phyloP scores from a whole-genome alignment of 2,329 filamentous ascomycete genomes.

The Cladosporium sp. region DNA sequence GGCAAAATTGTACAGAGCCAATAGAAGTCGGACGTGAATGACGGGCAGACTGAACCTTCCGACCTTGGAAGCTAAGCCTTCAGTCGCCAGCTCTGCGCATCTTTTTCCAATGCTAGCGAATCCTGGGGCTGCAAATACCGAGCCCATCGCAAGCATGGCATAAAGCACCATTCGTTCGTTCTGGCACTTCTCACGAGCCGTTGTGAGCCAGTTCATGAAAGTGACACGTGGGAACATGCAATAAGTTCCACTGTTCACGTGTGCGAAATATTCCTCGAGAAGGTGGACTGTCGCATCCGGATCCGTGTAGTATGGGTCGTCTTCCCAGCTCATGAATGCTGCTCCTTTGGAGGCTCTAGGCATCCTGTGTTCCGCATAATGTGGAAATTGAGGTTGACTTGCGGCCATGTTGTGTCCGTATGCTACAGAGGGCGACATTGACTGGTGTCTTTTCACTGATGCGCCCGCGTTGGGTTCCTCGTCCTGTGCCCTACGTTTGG shows the following conservation, averaged over 20 bases:
- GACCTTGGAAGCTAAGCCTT: conserved; percentile 56
- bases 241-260: conserved; percentile 57
- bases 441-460: conserved; percentile 36
- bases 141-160: conserved; percentile 59
- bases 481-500: conserved; percentile 34
- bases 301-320: conserved; percentile 58
- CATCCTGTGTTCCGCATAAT: neutral
- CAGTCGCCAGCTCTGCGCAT: conserved; percentile 59
- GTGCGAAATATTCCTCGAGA: conserved; percentile 59
- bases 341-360: neutral
- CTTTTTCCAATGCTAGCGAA: conserved; percentile 45
- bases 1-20: conserved; percentile 67
- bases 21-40: conserved; percentile 66
- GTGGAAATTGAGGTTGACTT: neutral
- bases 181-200: conserved; percentile 42
- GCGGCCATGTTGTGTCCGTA: neutral
- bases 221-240: conserved; percentile 57
- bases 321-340: conserved; percentile 41
- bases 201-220: conserved; percentile 61
- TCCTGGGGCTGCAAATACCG: conserved; percentile 56
- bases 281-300: conserved; percentile 54
- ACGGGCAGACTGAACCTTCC: conserved; percentile 62
- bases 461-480: conserved; percentile 28
- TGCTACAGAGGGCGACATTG: conserved; percentile 30
- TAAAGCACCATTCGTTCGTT: conserved; percentile 63